Conservation (phyloP, 805 yeast species). For the Starmerella vaccinii region DNA sequence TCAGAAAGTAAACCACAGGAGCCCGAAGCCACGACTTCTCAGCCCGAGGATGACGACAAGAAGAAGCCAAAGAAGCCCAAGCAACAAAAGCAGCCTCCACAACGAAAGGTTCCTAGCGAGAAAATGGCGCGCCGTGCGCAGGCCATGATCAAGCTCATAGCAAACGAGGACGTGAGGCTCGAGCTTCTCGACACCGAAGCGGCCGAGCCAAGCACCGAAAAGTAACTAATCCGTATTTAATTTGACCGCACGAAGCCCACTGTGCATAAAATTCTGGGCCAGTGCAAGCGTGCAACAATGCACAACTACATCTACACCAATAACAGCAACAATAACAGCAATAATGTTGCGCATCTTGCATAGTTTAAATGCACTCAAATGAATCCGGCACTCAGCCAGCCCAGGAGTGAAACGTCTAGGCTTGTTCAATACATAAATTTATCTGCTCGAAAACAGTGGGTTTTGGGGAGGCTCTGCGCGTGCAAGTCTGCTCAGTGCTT, state of each 20-base stretch:
- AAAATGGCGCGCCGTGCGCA: conserved; percentile 22
- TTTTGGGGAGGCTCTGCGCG: not conserved
- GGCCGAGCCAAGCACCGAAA: not conserved
- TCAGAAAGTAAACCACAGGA: no score
- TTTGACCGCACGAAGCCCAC: no score
- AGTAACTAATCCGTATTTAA: no score
- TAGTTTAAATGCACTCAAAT: no score
- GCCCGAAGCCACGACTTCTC: not conserved
- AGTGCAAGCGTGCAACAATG: no score
- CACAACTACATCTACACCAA: no score
- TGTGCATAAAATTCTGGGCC: no score
- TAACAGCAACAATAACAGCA: no score
- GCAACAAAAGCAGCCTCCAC: not conserved
- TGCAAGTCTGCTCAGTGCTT: conserved; percentile 26
- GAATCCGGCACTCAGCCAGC: no score
- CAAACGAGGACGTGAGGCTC: conserved; percentile 16
- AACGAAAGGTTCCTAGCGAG: conserved; percentile 19
- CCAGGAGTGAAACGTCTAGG: not conserved
- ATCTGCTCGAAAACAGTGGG: no score
- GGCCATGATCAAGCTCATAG: conserved; percentile 15
- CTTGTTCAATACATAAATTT: not conserved
- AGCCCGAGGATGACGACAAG: not conserved
- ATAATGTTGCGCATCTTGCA: no score
- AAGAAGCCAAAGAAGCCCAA: not conserved
- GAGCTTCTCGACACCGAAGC: conserved; percentile 17